Base-by-base conservation (phyloP, 2,329 filamentous ascomycete species). In the Phialemonium atrogriseum region DNA sequence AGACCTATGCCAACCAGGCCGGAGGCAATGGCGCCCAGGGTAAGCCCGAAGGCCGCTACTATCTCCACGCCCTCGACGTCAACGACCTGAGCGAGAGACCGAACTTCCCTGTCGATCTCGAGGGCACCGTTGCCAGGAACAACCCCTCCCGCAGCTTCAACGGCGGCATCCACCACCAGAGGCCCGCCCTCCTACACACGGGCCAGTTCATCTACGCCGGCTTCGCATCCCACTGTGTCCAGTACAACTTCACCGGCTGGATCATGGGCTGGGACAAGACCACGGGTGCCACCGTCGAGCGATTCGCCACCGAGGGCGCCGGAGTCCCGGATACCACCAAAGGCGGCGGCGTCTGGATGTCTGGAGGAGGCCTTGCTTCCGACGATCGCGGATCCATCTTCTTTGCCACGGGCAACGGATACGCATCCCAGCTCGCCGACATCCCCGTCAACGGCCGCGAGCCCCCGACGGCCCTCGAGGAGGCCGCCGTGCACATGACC, bases 181-280 rank as follows among this genome's bases (percentile, higher is more conserved):
- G 64, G 5, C 62, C 64, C 2, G 63, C 54, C 5, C 46, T 67
- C n/a, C 46, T 68, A 12, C 62, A 64, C 24, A 49, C 58, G 7
- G 59, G 60, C n/a, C 48, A 66, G 30, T 65, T 54, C 38, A 53
- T 69, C 18, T 68, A 68, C 37, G 63, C 63, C 9, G 64, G 62
- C 4, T 69, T 64, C 39, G 64, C 60, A 1, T 65, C 60, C n/a
- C 64, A 69, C 43, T 69, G 65, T 34, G 64, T 67, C 7, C 58
- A 64, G 41, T 68, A 60, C 46, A 68, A 68, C 42, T 67, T 65
- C 33, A 68, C 64, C 7, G 64, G 65, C 30, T 64, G 62, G 48
- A 54, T 69, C 30, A 58, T 69, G 27, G 64, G 64, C 9, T 64
- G 60, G 47, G 54, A 68, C 41, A 66, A 63, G 39, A 57, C 50